These are phyloP conservation scores for Trichaptum fuscoviolaceum DNA, from an alignment of 768 basidiomycete species.

Conservation along the genomic window DNA sequence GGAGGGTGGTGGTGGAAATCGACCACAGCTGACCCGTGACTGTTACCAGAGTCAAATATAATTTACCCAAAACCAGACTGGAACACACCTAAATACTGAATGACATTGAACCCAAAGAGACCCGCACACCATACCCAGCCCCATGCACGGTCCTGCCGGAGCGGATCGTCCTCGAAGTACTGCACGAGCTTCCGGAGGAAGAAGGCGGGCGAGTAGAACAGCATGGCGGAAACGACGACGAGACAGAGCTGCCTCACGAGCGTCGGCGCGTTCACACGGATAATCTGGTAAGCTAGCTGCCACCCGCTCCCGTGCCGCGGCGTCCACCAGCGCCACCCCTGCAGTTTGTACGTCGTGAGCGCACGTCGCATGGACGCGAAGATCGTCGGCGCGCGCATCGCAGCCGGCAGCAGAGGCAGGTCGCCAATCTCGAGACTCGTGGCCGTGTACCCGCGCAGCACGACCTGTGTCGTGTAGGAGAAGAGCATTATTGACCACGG, in stretches of 20 bases:
- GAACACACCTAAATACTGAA: conserved; percentile 37
- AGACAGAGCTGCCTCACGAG: conserved; percentile 42
- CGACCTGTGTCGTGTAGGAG: conserved; percentile 81
- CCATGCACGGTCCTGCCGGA: conserved; percentile 54
- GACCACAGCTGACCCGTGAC: conserved; percentile 71
- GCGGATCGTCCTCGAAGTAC: conserved; percentile 62
- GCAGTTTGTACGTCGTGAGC: conserved; percentile 44
- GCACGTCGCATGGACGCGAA: conserved; percentile 61
- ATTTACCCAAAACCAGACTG: background rate
- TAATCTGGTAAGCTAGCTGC: conserved; percentile 55
- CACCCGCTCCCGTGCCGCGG: conserved; percentile 60
- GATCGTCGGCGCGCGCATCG: conserved; percentile 62
- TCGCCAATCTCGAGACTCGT: conserved; percentile 82
- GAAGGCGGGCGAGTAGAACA: conserved; percentile 61
- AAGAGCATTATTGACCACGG: conserved; percentile 68
- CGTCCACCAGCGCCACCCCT: conserved; percentile 47
- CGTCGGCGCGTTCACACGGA: conserved; percentile 45
- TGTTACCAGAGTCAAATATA: conserved; percentile 22
- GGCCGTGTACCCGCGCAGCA: conserved; percentile 74
- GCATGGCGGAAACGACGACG: conserved; percentile 48
- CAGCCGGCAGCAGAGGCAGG: conserved; percentile 71
- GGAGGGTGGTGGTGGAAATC: conserved; percentile 59
- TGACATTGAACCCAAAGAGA: conserved; percentile 41
- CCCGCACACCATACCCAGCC: conserved; percentile 66
- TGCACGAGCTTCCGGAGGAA: conserved; percentile 56